phyloP scores from a whole-genome alignment of 2,329 filamentous ascomycete genomes.

The Periconia sp. region DNA sequence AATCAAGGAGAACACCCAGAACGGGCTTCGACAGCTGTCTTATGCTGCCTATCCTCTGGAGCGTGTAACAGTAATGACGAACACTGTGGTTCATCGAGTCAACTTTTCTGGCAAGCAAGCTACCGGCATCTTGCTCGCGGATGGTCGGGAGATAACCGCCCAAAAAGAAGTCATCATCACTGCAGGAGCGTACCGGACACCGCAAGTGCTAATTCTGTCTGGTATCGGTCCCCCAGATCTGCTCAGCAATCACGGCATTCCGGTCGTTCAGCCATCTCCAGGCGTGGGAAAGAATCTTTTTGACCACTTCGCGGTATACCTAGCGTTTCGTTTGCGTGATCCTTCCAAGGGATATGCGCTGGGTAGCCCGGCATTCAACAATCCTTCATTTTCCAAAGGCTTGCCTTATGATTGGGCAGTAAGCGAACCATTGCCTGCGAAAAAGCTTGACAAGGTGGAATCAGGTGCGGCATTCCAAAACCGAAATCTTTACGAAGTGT shows the following conservation, averaged over 20 bases:
- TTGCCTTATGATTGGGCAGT: conserved; percentile 7
- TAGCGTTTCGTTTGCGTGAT: conserved; percentile 7
- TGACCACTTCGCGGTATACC: conserved; percentile 10
- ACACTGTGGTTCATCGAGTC: conserved; percentile 3
- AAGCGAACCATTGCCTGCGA: conserved; percentile 2
- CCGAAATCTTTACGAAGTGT: conserved; percentile 1
- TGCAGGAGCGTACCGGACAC: conserved; percentile 58
- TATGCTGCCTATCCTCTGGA: conserved; percentile 9
- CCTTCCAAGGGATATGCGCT: conserved; percentile 1
- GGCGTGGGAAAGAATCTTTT: conserved; percentile 18
- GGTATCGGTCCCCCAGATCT: conserved; percentile 17
- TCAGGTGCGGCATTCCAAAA: neutral
- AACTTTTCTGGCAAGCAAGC: conserved; percentile 4
- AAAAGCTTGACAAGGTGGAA: neutral
- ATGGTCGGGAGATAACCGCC: neutral
- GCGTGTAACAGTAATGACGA: neutral
- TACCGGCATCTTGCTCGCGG: neutral
- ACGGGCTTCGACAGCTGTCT: conserved; percentile 9
- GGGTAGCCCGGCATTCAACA: conserved; percentile 1
- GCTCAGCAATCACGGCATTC: conserved; percentile 7
- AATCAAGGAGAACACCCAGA: neutral
- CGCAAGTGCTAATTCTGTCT: conserved; percentile 49
- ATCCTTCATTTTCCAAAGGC: conserved; percentile 5
- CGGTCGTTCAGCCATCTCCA: conserved; percentile 7
- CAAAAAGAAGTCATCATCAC: conserved; percentile 58